Evolutionary conservation across 345 rosid species (phyloP), one percentile per base, ranked within the genome.

Genomic region (Sisymbrium irio): DNA sequence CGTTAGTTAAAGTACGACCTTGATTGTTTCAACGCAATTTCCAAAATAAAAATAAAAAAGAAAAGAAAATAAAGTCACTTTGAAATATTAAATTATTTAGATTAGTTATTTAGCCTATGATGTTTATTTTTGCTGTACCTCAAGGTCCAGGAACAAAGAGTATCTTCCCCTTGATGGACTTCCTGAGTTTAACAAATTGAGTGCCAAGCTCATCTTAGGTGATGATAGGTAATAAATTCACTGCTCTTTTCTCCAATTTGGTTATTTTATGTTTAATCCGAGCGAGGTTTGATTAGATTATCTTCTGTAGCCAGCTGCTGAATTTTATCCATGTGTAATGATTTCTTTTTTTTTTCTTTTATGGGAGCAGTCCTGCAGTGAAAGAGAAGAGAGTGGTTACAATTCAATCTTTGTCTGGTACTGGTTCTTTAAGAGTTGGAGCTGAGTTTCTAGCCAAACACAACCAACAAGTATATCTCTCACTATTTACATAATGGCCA

Each of bases 361-460:
- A 59, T 27, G 28, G 4, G 65, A 64, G 67, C 72, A 93, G 98
- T 84, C 87, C 79, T 59, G 91, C 93, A 4, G 67, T 89, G 57
- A 69, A 51, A 62, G 89, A 85, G 79, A 84, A 82, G 55, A 85
- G 97, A 79, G 85, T 88, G 67, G 75, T 88, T 15, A 89, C 97
- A 30, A 86, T 87, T 60, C 97, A 91, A 56, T 84, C 94, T 78
- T 83, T 93, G 81, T 93, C 98, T 64, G 96, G 98, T 45, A 93
- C 98, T 65, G 98, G 98, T 73, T 89, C 97, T 14, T 53, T 89
- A 62, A 88, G 98, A 82, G 94, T 93, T 65, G 98, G 98, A 67
- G 96, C 83, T 70, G 98, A 93, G 78, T 93, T 93, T 85, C 71
- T 91, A 80, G 96, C 94, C 8, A 87, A 75, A 71, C 92, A 90